Evolutionary conservation across 768 basidiomycete genomes (phyloP), one percentile per base, ranked within the genome.

Genomic region (Lyophyllum atratum): DNA sequence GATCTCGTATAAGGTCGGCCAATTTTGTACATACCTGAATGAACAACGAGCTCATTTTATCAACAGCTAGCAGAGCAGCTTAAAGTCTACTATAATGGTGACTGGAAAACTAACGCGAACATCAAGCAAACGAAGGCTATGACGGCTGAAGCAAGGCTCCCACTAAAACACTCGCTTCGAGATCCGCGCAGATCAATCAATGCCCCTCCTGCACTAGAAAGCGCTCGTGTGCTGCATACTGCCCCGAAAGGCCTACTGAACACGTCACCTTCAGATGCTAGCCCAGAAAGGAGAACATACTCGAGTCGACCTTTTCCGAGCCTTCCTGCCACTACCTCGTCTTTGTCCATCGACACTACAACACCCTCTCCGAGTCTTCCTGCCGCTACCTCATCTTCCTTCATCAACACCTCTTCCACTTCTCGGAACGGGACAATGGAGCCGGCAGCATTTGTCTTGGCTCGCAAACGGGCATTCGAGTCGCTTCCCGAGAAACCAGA

Each of bases 121-220:
- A 45, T 54, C 44, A 54, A 45, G 26, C 43, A 54, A 21, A 45
- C 52, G 2, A 54, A 54, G 19, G 25, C 52, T 14, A 54, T 54
- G 43, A 54, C 29, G 7, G 52, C 42, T 11, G 42, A 54, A 17
- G 19, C 19, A 21, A 26, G 22, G 17, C 4, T 43, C 2, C 40
- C 40, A 15, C n/a, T 52, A 3, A 29, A 26, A 14, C 15, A 26
- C 3, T 1, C 25, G 5, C 52, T 52, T 26, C 40, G 39, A 10
- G 42, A 52, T 28, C 52, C 52, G 14, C 25, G 19, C 3, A 22
- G 52, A 22, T 42, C 52, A 25, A 12, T 28, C 6, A n/a, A 24
- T 5, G 52, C 52, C 3, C 52, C 52, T 17, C 12, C 9, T 17
- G 42, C 21, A 12, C 52, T 4, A 4, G 40, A 40, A 52, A 43